Base-by-base conservation (phyloP, 192 early-diverging fungal genomes). In the Coemansia biformis region DNA sequence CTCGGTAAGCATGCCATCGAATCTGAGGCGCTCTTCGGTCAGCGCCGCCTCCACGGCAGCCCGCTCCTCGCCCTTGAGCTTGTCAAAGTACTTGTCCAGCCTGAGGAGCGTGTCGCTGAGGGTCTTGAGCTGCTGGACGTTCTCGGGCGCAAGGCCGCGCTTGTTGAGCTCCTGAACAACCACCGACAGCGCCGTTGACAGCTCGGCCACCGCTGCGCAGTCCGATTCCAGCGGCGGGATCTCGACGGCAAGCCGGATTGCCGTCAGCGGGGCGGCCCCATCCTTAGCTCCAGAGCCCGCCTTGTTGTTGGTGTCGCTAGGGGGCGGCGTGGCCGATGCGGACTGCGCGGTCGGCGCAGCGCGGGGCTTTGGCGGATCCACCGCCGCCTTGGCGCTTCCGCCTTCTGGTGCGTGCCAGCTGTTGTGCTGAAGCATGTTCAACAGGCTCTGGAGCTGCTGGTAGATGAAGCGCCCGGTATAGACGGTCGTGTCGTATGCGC, bases 1-100 rank as follows among this genome's bases (percentile, higher is more conserved):
- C 11, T 77, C 53, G 11, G 66, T 56, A 38, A 81, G 65, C 8
- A 72, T 59, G 18, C 53, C 62, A 8, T 81, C 75, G 26, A 80
- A 72, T 39, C 80, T 75, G 24, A 57, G 42, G 42, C 71, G 76
- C 59, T 91, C 77, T 35, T 82, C 78, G 10, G 69, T 67, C 16
- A 89, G 60, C 9, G 82, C 77, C 8, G 70, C 65, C 48, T 82
- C 62, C n/a, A 86, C 59, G 4, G 57, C 45, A 18, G 66, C 60
- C 48, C 51, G 63, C 48, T 80, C 79, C 34, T 67, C 58, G 39
- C 38, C 46, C 42, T 77, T 64, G 2, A 80, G 28, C 17, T 37
- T 46, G 43, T 77, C 54, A 40, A 86, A 65, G 32, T 76, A 60
- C 38, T 77, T 54, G 23, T 70, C 75, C 23, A 80, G 63, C 2